These are phyloP conservation scores for Cadophora sp. DNA, from an alignment of 2,329 filamentous ascomycete genomes.

Conservation along the genomic window DNA sequence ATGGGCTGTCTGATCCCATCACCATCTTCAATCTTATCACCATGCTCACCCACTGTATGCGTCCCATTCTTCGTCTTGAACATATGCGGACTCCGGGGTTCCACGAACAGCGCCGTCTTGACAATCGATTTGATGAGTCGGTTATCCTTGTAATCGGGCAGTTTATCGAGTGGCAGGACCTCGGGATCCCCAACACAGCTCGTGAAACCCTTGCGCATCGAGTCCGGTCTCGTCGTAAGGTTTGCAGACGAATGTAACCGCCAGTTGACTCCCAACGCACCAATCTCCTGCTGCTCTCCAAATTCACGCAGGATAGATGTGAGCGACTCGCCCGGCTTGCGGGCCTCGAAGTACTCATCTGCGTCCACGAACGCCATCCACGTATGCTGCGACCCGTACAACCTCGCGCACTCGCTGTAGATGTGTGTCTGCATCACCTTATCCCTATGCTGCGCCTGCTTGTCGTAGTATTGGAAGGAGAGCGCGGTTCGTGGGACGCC, in stretches of 20 bases:
- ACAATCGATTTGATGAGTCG: slow-evolving; percentile 45
- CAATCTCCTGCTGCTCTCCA: slow-evolving; percentile 37
- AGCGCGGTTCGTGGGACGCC: slow-evolving; percentile 35
- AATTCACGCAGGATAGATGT: slow-evolving; percentile 41
- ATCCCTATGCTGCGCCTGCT: slow-evolving; percentile 3
- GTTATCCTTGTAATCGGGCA: slow-evolving; percentile 39
- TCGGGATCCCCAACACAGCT: slow-evolving; percentile 41
- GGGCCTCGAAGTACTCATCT: slow-evolving; percentile 45
- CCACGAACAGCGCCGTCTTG: slow-evolving; percentile 35
- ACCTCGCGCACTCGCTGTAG: slow-evolving; percentile 36
- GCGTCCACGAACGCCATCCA: slow-evolving; percentile 46
- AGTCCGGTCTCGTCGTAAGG: slow-evolving; percentile 39
- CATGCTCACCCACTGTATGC: slow-evolving; percentile 41
- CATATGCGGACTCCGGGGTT: slow-evolving; percentile 36
- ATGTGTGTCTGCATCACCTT: slow-evolving; percentile 31
- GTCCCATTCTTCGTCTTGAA: slow-evolving; percentile 34
- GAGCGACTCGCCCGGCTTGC: slow-evolving; percentile 37
- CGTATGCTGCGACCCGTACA: slow-evolving; percentile 41
- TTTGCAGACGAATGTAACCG: slow-evolving; percentile 45
- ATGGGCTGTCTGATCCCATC: slow-evolving; percentile 20
- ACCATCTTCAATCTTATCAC: slow-evolving; percentile 30
- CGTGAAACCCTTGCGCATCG: slow-evolving; percentile 42
- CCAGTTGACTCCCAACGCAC: slow-evolving; percentile 46
- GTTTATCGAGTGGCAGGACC: slow-evolving; percentile 15
- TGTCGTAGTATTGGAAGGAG: slow-evolving; percentile 35